A percentile compares a stretch with the other conserved stretches of the same genome.
These are phyloP conservation scores for Basipetospora chlamydospora DNA, from an alignment of 2,329 filamentous ascomycete genomes.

Conservation along the genomic window DNA sequence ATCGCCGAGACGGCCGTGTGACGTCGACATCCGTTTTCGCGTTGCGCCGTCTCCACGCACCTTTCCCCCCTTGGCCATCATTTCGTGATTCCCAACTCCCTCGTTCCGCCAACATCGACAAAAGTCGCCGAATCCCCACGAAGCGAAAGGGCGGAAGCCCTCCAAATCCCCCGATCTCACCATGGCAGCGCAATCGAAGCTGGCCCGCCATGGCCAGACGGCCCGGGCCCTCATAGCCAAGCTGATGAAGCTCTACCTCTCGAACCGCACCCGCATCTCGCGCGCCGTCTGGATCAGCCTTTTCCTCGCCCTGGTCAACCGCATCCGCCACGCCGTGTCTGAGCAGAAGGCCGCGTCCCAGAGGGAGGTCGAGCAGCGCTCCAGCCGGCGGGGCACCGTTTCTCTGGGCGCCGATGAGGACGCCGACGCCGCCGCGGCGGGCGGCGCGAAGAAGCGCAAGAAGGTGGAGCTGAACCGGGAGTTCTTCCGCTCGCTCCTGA, in stretches of 20 bases:
- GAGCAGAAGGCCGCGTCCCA: slow-evolving; percentile 79
- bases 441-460: slow-evolving; percentile 35
- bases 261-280: slow-evolving; percentile 69
- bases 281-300: slow-evolving; percentile 73
- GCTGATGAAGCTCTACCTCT: slow-evolving; percentile 59
- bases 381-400: slow-evolving; percentile 32
- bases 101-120: no score
- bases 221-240: slow-evolving; percentile 50
- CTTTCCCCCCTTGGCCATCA: no score
- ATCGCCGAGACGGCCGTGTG: no score
- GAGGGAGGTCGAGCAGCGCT: slow-evolving; percentile 46
- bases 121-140: no score
- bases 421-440: slow-evolving; percentile 9
- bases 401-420: slow-evolving; percentile 19
- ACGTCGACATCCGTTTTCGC: no score
- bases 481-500: slow-evolving; percentile 57
- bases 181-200: slow-evolving; percentile 68
- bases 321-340: slow-evolving; percentile 78
- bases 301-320: slow-evolving; percentile 66
- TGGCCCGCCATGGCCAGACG: slow-evolving; percentile 44
- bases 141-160: no score
- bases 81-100: no score
- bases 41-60: no score
- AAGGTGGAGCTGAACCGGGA: slow-evolving; percentile 89
- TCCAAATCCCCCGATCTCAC: slow-evolving; percentile 3